Evolutionary conservation across 805 yeast species (phyloP).

Genomic region (Vanderwaltozyma polyspora): DNA sequence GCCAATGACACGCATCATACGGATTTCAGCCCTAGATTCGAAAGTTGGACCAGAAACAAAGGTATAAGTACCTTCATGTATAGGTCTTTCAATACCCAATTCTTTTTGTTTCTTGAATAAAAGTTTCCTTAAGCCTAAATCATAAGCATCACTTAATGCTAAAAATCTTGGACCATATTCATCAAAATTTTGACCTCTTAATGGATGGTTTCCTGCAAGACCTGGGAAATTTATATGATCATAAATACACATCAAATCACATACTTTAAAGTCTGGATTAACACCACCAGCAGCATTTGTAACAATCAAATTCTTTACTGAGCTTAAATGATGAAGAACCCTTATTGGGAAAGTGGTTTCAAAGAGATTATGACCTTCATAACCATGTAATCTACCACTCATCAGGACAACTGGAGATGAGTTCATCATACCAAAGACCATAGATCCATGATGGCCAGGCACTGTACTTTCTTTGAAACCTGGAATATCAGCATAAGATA

Average conservation of each 20-base stretch:
- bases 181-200: conserved; percentile 76
- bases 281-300: conserved; percentile 98
- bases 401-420: conserved; percentile 77
- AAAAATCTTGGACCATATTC: conserved; percentile 77
- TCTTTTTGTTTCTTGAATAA: conserved; percentile 45
- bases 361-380: conserved; percentile 80
- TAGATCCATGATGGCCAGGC: conserved; percentile 77
- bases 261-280: conserved; percentile 54
- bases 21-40: conserved; percentile 86
- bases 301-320: conserved; percentile 49
- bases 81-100: conserved; percentile 39
- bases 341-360: conserved; percentile 82
- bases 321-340: conserved; percentile 51
- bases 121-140: conserved; percentile 52
- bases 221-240: conserved; percentile 93
- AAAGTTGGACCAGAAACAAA: conserved; percentile 90
- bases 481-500: conserved; percentile 63
- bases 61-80: conserved; percentile 80
- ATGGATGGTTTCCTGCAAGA: conserved; percentile 74
- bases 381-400: conserved; percentile 88
- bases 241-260: conserved; percentile 81
- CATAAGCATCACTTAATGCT: conserved; percentile 85
- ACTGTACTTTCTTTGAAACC: conserved; percentile 77
- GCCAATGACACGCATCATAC: conserved; percentile 58
- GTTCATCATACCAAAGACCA: conserved; percentile 66